A percentile compares a stretch with the other conserved stretches of the same genome.
These are phyloP conservation scores for Aspergillus persii DNA, from an alignment of 2,329 filamentous ascomycete species.

Conservation along the genomic window DNA sequence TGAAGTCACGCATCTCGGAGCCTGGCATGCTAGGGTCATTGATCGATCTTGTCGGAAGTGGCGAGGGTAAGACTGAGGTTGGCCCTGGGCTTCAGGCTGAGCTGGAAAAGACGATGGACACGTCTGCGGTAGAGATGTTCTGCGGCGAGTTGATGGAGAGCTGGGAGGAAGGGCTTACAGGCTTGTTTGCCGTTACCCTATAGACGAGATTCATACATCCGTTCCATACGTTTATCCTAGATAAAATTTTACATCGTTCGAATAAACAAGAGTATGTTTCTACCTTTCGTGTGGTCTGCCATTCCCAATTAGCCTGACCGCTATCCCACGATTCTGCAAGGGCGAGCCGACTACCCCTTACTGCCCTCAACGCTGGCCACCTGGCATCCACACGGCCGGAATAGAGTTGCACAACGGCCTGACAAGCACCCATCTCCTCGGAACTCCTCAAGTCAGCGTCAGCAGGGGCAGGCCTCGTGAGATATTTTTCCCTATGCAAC, in stretches of 20 bases:
- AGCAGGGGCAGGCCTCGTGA: neutral
- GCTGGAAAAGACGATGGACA: slow-evolving; percentile 37
- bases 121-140: slow-evolving; percentile 41
- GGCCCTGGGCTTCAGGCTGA: slow-evolving; percentile 27
- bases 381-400: neutral
- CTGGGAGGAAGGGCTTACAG: slow-evolving; percentile 47
- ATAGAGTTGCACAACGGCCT: neutral
- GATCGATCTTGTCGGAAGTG: slow-evolving; percentile 37
- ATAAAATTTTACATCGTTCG: neutral
- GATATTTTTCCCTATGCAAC: neutral
- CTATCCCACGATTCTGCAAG: neutral
- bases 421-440: neutral
- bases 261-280: too few species aligned
- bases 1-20: slow-evolving; percentile 39
- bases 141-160: slow-evolving; percentile 47
- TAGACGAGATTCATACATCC: neutral
- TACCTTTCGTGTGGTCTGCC: too few species aligned
- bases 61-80: slow-evolving; percentile 22
- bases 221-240: neutral
- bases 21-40: slow-evolving; percentile 43
- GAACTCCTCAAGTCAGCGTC: neutral
- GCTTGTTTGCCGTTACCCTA: slow-evolving; percentile 33
- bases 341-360: neutral
- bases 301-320: neutral
- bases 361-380: neutral